Evolutionary conservation across 768 basidiomycete species (phyloP).

Genomic region (Podaxis carcinomalis): DNA sequence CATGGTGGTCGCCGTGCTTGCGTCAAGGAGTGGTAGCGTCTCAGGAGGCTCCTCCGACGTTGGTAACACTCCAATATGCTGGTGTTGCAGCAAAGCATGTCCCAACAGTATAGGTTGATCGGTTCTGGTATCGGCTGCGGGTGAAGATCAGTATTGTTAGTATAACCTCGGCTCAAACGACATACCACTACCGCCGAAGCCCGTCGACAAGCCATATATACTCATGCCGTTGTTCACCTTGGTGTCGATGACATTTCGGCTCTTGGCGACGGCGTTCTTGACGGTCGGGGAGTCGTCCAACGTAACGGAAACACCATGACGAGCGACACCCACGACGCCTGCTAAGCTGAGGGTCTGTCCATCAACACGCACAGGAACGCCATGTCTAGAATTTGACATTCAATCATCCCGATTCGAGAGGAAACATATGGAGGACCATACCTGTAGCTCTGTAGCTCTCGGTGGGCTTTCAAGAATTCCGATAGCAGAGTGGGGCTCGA

Average conservation of each 20-base stretch:
- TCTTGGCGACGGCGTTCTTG: constrained; percentile 52
- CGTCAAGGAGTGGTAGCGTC: constrained; percentile 65
- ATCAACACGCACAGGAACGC: constrained; percentile 53
- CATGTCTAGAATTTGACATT: constrained; percentile 39
- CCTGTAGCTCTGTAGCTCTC: constrained; percentile 56
- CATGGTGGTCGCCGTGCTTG: constrained; percentile 64
- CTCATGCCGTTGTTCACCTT: constrained; percentile 67
- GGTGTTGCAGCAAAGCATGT: constrained; percentile 68
- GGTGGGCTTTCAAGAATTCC: constrained; percentile 42
- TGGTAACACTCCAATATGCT: constrained; percentile 65
- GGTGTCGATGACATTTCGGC: constrained; percentile 60
- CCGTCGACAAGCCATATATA: constrained; percentile 80
- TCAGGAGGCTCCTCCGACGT: constrained; percentile 41
- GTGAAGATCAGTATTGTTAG: constrained; percentile 4
- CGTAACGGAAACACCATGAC: constrained; percentile 42
- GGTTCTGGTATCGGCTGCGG: constrained; percentile 68
- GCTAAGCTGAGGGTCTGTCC: constrained; percentile 64
- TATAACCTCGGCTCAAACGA: constrained; percentile 10
- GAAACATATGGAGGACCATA: constrained; percentile 34
- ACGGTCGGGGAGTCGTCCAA: constrained; percentile 37
- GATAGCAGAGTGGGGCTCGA: constrained; percentile 16
- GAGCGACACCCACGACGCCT: constrained; percentile 64
- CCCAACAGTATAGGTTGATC: constrained; percentile 59
- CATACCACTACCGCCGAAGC: constrained; percentile 71
- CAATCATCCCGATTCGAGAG: constrained; percentile 37